A percentile compares a stretch with the other conserved stretches of the same genome.
These are phyloP conservation scores for Tylopilus plumbeoviolaceoides DNA, from an alignment of 768 basidiomycete species.

Conservation along the genomic window DNA sequence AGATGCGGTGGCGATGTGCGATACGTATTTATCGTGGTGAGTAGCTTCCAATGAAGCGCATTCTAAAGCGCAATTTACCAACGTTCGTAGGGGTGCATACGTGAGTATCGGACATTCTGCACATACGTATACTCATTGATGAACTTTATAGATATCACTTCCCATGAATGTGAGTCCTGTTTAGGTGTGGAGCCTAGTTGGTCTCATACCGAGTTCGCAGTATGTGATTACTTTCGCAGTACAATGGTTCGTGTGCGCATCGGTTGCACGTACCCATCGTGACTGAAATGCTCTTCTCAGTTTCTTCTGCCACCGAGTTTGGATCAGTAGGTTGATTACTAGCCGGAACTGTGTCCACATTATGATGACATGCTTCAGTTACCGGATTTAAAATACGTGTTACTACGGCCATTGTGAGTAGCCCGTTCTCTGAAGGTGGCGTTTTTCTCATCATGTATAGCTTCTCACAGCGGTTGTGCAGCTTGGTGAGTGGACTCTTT, in stretches of 20 bases:
- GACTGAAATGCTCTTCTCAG: not conserved
- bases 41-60: not conserved
- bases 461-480: not conserved
- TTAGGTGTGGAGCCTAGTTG: not conserved
- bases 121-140: not conserved
- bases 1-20: not conserved
- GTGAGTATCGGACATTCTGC: not conserved
- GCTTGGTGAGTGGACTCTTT: not conserved
- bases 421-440: not conserved
- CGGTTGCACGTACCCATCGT: not conserved
- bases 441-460: not conserved
- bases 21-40: constrained; percentile 8
- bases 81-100: constrained; percentile 3
- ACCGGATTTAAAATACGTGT: not conserved
- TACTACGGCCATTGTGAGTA: not conserved
- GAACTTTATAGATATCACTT: not conserved
- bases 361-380: not conserved
- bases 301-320: constrained; percentile 17
- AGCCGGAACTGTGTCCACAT: too few species aligned
- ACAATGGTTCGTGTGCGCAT: not conserved
- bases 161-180: constrained; percentile 5
- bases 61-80: not conserved
- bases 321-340: constrained; percentile 12
- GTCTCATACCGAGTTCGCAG: not conserved
- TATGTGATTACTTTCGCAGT: not conserved